Evolutionary conservation across 257 asterid genomes (phyloP).

Genomic region (Osmanthus fragrans): DNA sequence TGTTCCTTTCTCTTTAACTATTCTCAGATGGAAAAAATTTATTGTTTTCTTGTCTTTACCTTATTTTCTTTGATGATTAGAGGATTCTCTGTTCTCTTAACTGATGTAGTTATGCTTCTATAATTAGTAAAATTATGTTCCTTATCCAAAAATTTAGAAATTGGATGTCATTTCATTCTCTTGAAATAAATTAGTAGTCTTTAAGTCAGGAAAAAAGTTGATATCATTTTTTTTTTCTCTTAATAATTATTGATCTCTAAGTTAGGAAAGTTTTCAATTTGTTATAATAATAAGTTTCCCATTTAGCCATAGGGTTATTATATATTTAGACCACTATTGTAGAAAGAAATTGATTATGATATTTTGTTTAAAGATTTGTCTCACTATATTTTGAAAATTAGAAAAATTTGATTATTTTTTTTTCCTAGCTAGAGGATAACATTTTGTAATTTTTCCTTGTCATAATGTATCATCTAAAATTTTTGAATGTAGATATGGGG

Average conservation of each 20-base stretch:
- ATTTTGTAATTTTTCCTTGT: slow-evolving; percentile 9
- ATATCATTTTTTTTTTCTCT: too few relatives aligned
- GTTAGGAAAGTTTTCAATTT: neutral
- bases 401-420: neutral
- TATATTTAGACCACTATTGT: neutral
- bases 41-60: neutral
- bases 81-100: neutral
- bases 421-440: neutral
- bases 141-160: neutral
- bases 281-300: neutral
- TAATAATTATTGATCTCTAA: neutral
- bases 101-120: neutral
- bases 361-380: neutral
- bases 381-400: neutral
- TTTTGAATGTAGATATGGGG: slow-evolving; percentile 77
- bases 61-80: neutral
- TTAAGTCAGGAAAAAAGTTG: neutral
- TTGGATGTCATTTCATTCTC: neutral
- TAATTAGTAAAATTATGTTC: too few relatives aligned
- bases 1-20: neutral
- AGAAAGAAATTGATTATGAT: neutral
- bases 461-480: slow-evolving; percentile 32
- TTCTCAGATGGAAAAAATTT: neutral
- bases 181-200: neutral
- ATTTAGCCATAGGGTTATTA: neutral